phyloP scores from a whole-genome alignment of 306 rosid species.

The Pachyrhizus erosus region DNA sequence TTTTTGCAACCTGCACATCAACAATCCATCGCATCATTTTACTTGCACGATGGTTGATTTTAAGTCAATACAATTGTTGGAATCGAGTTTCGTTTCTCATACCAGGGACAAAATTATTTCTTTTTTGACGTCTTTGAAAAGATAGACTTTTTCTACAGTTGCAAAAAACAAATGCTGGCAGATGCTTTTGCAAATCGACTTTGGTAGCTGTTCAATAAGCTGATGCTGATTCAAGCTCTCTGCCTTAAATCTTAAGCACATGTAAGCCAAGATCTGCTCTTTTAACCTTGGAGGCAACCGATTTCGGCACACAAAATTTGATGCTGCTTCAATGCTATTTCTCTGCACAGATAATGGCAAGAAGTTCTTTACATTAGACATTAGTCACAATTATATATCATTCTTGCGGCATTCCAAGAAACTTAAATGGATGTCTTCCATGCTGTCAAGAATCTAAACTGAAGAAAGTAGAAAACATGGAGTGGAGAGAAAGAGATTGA shows the following conservation, averaged over 20 bases:
- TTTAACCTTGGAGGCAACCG: slow-evolving; percentile 72
- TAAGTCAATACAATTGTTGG: background rate
- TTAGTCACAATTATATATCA: background rate
- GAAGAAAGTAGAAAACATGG: background rate
- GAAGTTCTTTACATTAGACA: slow-evolving; percentile 25
- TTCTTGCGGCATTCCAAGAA: background rate
- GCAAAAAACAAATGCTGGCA: slow-evolving; percentile 75
- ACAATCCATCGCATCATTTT: slow-evolving; percentile 4
- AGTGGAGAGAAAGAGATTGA: background rate
- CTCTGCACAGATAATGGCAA: slow-evolving; percentile 59
- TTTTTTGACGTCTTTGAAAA: slow-evolving; percentile 75
- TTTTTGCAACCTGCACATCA: slow-evolving; percentile 67
- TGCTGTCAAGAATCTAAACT: background rate
- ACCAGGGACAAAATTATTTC: slow-evolving; percentile 71
- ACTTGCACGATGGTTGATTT: background rate
- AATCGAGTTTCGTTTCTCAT: slow-evolving; percentile 24
- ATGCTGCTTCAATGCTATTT: slow-evolving; percentile 86
- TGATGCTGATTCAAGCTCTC: slow-evolving; percentile 86
- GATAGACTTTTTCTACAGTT: slow-evolving; percentile 72
- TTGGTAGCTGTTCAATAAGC: slow-evolving; percentile 84
- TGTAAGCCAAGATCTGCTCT: slow-evolving; percentile 84
- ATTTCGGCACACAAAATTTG: slow-evolving; percentile 81
- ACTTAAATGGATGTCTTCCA: background rate
- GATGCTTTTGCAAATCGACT: slow-evolving; percentile 80
- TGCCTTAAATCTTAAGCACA: slow-evolving; percentile 93